Conservation (phyloP, 257 asterid genomes). For the Capsicum baccatum region DNA sequence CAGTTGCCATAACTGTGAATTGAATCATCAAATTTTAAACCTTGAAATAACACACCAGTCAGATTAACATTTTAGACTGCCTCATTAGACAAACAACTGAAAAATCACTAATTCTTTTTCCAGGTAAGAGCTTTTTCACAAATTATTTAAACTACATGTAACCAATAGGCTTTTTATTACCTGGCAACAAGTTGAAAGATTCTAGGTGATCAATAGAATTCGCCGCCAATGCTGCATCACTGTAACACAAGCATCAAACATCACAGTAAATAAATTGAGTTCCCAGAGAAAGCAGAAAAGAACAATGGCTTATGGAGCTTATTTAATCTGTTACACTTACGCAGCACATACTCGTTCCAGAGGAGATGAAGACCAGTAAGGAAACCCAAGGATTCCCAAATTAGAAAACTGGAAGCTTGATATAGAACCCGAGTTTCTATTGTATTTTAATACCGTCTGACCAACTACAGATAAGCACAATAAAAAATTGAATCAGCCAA, state of each 20-base stretch:
- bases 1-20: neutral
- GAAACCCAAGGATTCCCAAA: conserved; percentile 83
- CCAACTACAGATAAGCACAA: conserved; percentile 62
- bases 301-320: neutral
- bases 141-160: neutral
- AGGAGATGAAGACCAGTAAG: conserved; percentile 80
- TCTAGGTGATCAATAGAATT: conserved; percentile 58
- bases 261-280: conserved; percentile 27
- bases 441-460: conserved; percentile 66
- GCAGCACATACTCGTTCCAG: conserved; percentile 64
- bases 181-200: conserved; percentile 73
- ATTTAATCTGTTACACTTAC: conserved; percentile 50
- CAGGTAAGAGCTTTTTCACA: neutral
- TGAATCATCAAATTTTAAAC: neutral
- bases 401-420: conserved; percentile 67
- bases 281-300: conserved; percentile 23
- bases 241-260: conserved; percentile 38
- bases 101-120: neutral
- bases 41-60: neutral
- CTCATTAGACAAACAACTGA: neutral
- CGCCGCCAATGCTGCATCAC: conserved; percentile 52
- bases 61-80: conserved; percentile 19
- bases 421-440: conserved; percentile 54
- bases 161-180: conserved; percentile 39
- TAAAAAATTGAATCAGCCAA: conserved; percentile 37